phyloP scores from a whole-genome alignment of 164 flowering plant species.

The Buxus sempervirens region DNA sequence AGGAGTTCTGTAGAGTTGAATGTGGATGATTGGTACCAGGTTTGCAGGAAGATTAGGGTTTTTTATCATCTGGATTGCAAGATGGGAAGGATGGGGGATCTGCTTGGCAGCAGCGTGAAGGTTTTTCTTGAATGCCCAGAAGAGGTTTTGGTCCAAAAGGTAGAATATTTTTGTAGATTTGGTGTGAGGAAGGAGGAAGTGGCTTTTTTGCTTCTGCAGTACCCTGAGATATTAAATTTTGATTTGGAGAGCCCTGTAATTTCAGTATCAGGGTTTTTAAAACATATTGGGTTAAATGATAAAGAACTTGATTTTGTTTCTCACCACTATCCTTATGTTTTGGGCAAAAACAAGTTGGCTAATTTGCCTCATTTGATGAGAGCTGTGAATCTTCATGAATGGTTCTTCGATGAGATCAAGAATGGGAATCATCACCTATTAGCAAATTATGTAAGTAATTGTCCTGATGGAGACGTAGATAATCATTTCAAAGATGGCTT shows the following conservation, averaged over 20 bases:
- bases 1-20: slow-evolving; percentile 32
- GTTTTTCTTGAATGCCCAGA: slow-evolving; percentile 41
- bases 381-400: slow-evolving; percentile 49
- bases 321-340: slow-evolving; percentile 37
- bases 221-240: slow-evolving; percentile 44
- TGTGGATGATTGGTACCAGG: slow-evolving; percentile 49
- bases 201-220: slow-evolving; percentile 42
- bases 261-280: slow-evolving; percentile 42
- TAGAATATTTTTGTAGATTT: slow-evolving; percentile 49
- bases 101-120: slow-evolving; percentile 34
- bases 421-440: slow-evolving; percentile 42
- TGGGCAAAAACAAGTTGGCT: slow-evolving; percentile 53
- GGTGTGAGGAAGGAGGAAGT: slow-evolving; percentile 32
- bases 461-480: slow-evolving; percentile 34
- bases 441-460: slow-evolving; percentile 23
- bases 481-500: slow-evolving; percentile 28
- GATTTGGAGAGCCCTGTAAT: slow-evolving; percentile 40
- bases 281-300: slow-evolving; percentile 42
- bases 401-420: slow-evolving; percentile 48
- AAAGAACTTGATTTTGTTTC: slow-evolving; percentile 26
- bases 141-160: slow-evolving; percentile 46
- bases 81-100: slow-evolving; percentile 46
- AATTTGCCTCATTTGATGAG: slow-evolving; percentile 61
- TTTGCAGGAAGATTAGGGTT: slow-evolving; percentile 57
- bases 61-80: slow-evolving; percentile 59